Base-by-base conservation (phyloP, 345 rosid genomes). In the Microcos paniculata region DNA sequence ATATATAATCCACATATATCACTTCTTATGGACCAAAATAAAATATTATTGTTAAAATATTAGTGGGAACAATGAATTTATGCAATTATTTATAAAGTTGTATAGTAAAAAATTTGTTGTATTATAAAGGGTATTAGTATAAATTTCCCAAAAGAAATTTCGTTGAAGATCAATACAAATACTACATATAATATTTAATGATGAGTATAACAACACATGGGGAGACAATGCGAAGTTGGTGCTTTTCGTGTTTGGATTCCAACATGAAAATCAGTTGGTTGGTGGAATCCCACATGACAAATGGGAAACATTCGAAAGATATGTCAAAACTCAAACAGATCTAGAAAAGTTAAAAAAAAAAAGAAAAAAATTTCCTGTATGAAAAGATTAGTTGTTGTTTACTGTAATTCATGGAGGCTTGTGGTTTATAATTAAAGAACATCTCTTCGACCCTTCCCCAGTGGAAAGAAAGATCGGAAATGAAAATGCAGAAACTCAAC, bases 181-280 rank as follows among this genome's bases (percentile, higher is more conserved):
- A 4, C 40, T 35, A 35, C 40, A 46, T 38, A 58, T 51, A 15
- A 0, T 1, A n/a, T 72, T 55, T 46, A 72, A 77, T 57, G 62
- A 57, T 16, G 3, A 56, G 21, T 48, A 59, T 5, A 48, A 61
- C 52, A 78, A 42, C 55, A 48, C 16, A 31, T 43, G 58, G 78
- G 43, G 61, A 68, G 75, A 75, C 53, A 70, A 76, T 48, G 18
- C 63, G 78, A 75, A 56, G 78, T 59, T 75, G 80, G 84, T 84
- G 86, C 78, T 72, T n/a, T 80, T 75, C 80, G 78, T 48, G 63
- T 75, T 75, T 43, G 86, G 86, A 80, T 69, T 80, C 80, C 82
- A 77, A 66, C 52, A 43, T 64, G 53, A 74, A 74, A 62, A 35
- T 49, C 35, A 73, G 21, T 51, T 71, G 73, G 73, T 65, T 76